A percentile compares a stretch with the other conserved stretches of the same genome.
phyloP scores from a whole-genome alignment of 805 yeast genomes.

The Candida arabinofermentans region DNA sequence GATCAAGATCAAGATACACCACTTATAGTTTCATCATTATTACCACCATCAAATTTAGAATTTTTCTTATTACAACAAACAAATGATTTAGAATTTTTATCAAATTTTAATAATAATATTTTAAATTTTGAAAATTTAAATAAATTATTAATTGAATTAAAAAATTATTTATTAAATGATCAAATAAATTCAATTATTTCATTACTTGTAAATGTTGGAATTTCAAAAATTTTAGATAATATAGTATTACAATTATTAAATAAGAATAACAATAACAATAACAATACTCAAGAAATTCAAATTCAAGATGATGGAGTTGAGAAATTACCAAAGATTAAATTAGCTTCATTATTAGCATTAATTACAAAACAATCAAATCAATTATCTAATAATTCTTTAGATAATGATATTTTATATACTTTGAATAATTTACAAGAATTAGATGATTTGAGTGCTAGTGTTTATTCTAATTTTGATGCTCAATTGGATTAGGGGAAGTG shows the following conservation, averaged over 20 bases:
- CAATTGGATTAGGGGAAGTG: background rate
- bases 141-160: slow-evolving; percentile 28
- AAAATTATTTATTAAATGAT: slow-evolving; percentile 25
- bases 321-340: slow-evolving; percentile 34
- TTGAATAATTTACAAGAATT: slow-evolving; percentile 57
- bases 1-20: slow-evolving; percentile 8
- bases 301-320: background rate
- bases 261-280: slow-evolving; percentile 9
- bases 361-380: slow-evolving; percentile 58
- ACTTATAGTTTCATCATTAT: slow-evolving; percentile 31
- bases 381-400: slow-evolving; percentile 28
- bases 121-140: slow-evolving; percentile 25
- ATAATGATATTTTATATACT: slow-evolving; percentile 29
- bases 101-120: slow-evolving; percentile 23
- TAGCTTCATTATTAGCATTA: slow-evolving; percentile 70
- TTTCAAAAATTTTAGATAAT: slow-evolving; percentile 45
- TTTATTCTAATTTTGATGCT: slow-evolving; percentile 68
- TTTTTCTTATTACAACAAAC: slow-evolving; percentile 53
- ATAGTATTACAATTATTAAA: slow-evolving; percentile 25
- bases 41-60: slow-evolving; percentile 52
- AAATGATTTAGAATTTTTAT: slow-evolving; percentile 37
- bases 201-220: slow-evolving; percentile 39
- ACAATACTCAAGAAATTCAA: slow-evolving; percentile 1
- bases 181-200: slow-evolving; percentile 31
- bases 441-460: slow-evolving; percentile 86